A percentile compares a stretch with the other conserved stretches of the same genome.
Conservation (phyloP, 2,329 filamentous ascomycete genomes). For the Cladosporium sp. region DNA sequence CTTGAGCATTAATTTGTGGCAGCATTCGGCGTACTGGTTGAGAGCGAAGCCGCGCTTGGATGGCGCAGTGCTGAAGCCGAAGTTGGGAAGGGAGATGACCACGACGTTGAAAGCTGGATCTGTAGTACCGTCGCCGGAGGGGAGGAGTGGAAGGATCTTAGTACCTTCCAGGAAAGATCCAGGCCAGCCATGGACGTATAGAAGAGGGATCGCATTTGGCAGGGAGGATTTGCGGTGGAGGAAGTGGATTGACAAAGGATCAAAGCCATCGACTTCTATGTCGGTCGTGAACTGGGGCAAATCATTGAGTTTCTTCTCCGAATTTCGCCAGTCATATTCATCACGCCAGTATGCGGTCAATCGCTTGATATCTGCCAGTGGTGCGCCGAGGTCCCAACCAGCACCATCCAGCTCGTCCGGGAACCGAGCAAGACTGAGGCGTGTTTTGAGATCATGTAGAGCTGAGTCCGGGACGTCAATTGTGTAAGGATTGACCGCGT, state of each 20-base stretch:
- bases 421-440: conserved; percentile 54
- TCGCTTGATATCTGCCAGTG: conserved; percentile 58
- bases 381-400: conserved; percentile 59
- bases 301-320: conserved; percentile 46
- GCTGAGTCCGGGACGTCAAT: conserved; percentile 51
- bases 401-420: conserved; percentile 55
- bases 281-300: conserved; percentile 52
- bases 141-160: conserved; percentile 27
- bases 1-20: conserved; percentile 68
- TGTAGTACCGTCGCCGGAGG: conserved; percentile 31
- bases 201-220: conserved; percentile 34
- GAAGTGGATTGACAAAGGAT: conserved; percentile 51
- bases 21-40: conserved; percentile 26
- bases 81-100: conserved; percentile 48
- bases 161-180: conserved; percentile 43
- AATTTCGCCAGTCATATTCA: conserved; percentile 56
- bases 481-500: conserved; percentile 40
- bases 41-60: conserved; percentile 28
- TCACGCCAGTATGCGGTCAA: conserved; percentile 58
- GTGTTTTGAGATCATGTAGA: conserved; percentile 55
- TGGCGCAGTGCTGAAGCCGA: conserved; percentile 43
- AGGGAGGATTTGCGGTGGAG: conserved; percentile 51
- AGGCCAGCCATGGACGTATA: conserved; percentile 39
- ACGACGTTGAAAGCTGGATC: conserved; percentile 50
- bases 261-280: conserved; percentile 42